Evolutionary conservation across 805 yeast species (phyloP).

Genomic region (Cephaloascus albidus): DNA sequence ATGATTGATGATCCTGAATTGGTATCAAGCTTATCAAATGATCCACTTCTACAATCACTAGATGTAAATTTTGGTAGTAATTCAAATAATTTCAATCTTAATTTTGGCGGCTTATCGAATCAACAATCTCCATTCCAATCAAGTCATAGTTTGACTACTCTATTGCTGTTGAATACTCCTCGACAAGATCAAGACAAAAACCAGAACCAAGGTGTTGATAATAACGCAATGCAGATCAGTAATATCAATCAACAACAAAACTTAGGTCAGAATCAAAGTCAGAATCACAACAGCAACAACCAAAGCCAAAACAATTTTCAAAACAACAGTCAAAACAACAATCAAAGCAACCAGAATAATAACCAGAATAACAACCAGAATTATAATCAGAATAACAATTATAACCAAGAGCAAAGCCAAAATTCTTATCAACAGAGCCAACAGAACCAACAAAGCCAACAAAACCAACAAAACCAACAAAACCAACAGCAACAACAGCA

Average conservation of each 20-base stretch:
- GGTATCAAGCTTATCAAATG: constrained; percentile 27
- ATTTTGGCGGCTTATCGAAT: not conserved
- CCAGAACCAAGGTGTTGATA: constrained; percentile 2
- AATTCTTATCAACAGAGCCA: constrained; percentile 8
- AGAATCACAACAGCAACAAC: constrained; percentile 6
- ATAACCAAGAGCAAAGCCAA: constrained; percentile 6
- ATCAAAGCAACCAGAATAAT: not conserved
- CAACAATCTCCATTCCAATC: constrained; percentile 1
- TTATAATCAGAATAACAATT: constrained; percentile 13
- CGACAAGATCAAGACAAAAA: not conserved
- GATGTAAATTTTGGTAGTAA: not conserved
- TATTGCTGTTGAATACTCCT: not conserved
- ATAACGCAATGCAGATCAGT: constrained; percentile 5
- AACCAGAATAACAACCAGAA: constrained; percentile 1
- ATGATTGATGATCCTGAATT: constrained; percentile 84
- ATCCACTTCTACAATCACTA: constrained; percentile 10
- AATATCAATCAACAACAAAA: no score
- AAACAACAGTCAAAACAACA: constrained; percentile 4
- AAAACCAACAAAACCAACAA: constrained; percentile 3
- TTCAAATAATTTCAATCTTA: constrained; percentile 3
- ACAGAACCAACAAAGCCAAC: constrained; percentile 5
- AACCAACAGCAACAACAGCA: constrained; percentile 5
- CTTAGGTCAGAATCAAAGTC: no score
- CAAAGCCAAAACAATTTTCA: no score
- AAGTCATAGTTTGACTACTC: not conserved